Evolutionary conservation across 2,329 filamentous ascomycete genomes (phyloP), one percentile per base, ranked within the genome.

Genomic region (Phaeosphaeriaceae sp.): DNA sequence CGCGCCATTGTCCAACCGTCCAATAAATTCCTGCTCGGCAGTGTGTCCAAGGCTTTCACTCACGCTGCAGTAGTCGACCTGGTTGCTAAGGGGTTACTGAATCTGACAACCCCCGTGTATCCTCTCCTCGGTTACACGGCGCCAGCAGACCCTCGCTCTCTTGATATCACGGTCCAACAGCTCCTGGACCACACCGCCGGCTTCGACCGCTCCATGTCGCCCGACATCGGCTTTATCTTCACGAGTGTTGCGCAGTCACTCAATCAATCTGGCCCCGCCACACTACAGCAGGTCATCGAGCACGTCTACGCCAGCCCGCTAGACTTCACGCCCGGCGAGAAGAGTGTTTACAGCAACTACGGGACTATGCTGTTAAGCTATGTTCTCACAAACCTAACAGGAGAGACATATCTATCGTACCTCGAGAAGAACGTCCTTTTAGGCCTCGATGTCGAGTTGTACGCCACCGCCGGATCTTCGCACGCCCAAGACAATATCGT

Each of bases 1-100:
- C 63, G 60, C 20, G 53, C 65, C n/a, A 36, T 64, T 10, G 63
- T 65, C 20, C 22, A 62, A 19, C 55, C 58, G 13, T 44, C 56
- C 7, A 67, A 71, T 40, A 66, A 67, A 22, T 67, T 71, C 49
- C 67, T 70, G 19, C 62, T 70, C 11, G 67, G 54, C 7, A 71
- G 68, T 48, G 60, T 67, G 13, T 65, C 59, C 40, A 71, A 70
- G 54, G 51, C 56, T n/a, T 71, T 69, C 51, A 65, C 61, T 7
- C 61, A 63, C 24, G 64, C 66, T 3, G 67, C 67, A 31, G 61
- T 48, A 25, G 47, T 62, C 22, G 48, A 59, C 11, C 54, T 70
- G 17, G 46, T 63, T 44, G 54, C 62, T 41, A 53, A 51, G n/a
- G 61, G 57, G 7, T 21, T 52, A 19, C 55, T 71, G 11, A 65